These are phyloP conservation scores for Syzygium syzygioides DNA, from an alignment of 441 rosid species.

Conservation along the genomic window DNA sequence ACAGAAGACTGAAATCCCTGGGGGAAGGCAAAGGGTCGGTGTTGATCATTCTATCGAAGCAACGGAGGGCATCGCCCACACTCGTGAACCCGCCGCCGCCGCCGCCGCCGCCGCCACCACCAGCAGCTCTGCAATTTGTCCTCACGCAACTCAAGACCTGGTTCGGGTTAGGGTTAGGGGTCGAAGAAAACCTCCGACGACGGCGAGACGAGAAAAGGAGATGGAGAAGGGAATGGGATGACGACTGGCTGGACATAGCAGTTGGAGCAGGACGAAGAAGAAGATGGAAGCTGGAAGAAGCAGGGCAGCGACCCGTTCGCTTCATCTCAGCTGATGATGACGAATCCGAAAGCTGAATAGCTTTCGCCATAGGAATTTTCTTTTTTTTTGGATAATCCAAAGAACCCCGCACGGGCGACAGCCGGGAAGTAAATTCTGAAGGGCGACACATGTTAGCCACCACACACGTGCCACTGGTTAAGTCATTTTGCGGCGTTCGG, in stretches of 20 bases:
- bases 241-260: not conserved
- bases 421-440: too few species aligned
- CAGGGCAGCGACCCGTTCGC: not conserved
- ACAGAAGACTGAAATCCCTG: too few species aligned
- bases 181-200: not conserved
- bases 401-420: too few species aligned
- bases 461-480: too few species aligned
- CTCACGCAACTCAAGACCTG: not conserved
- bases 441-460: too few species aligned
- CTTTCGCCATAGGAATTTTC: accelerated
- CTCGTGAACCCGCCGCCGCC: not conserved
- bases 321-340: not conserved
- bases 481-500: too few species aligned
- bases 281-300: not conserved
- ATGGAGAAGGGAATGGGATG: not conserved
- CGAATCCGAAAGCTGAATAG: not conserved
- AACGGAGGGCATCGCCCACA: not conserved
- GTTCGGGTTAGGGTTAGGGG: not conserved
- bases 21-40: not conserved
- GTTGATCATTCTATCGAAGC: not conserved
- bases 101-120: not conserved
- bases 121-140: not conserved
- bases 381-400: too few species aligned
- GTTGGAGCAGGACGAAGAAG: not conserved
- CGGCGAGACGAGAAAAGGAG: not conserved